Percentiles rank a stretch among this genome's conserved stretches.
Conservation (phyloP, 306 rosid genomes). For the Luffa aegyptiaca region DNA sequence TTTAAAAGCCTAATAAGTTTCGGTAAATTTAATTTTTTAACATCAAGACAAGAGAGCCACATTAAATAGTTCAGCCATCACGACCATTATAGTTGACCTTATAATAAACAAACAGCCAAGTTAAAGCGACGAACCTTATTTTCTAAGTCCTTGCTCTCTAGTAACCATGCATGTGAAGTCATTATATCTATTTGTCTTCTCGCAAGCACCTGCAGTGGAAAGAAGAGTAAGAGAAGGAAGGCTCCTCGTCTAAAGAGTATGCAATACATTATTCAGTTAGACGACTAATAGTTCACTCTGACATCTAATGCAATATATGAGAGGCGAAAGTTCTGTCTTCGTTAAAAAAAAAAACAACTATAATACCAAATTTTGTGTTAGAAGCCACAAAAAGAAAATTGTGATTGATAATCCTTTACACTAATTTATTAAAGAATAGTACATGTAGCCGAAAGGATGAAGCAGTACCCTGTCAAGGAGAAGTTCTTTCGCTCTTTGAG, state of each 20-base stretch:
- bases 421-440: not conserved
- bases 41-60: not conserved
- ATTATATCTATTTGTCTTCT: slow-evolving; percentile 63
- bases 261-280: not conserved
- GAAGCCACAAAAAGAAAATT: not conserved
- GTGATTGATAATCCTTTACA: not conserved
- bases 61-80: not conserved
- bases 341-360: not conserved
- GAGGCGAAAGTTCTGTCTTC: not conserved
- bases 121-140: slow-evolving; percentile 53
- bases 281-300: not conserved
- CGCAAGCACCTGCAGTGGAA: slow-evolving; percentile 58
- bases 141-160: slow-evolving; percentile 55
- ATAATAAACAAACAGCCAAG: not conserved
- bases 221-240: slow-evolving; percentile 3
- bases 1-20: not conserved
- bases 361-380: not conserved
- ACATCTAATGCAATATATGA: not conserved
- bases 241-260: not conserved
- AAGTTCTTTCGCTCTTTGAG: slow-evolving; percentile 61
- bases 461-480: slow-evolving; percentile 56
- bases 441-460: not conserved
- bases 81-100: not conserved
- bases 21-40: not conserved
- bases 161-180: slow-evolving; percentile 76